Evolutionary conservation across 169 alveolate species (phyloP).

Genomic region (Cryptosporidium parvum): DNA sequence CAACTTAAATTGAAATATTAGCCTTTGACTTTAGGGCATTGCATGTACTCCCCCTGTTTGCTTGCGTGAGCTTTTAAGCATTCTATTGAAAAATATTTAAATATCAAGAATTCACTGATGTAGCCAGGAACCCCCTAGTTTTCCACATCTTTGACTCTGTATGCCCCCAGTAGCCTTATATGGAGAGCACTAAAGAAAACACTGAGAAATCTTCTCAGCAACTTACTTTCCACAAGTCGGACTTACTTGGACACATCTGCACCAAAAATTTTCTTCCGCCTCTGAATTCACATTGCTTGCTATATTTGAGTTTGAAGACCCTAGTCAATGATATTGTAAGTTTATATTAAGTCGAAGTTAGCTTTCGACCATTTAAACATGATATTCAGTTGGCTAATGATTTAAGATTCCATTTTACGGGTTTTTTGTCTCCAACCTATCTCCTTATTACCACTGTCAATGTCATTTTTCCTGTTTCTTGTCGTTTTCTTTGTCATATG

Average conservation of each 20-base stretch:
- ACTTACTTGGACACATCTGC: background rate
- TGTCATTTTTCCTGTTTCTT: background rate
- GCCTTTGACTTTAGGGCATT: background rate
- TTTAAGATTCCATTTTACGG: conserved; percentile 1
- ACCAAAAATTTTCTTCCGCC: background rate
- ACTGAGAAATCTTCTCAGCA: background rate
- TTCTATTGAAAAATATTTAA: background rate
- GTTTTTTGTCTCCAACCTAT: background rate
- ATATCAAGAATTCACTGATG: background rate
- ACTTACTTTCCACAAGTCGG: background rate
- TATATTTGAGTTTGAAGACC: conserved; percentile 11
- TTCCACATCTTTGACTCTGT: conserved; percentile 15
- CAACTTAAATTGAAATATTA: conserved; percentile 5
- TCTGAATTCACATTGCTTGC: conserved; percentile 11
- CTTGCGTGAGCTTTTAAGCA: conserved; percentile 18
- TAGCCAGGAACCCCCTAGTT: background rate
- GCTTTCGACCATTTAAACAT: background rate
- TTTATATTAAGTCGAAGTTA: background rate
- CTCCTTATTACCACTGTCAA: background rate
- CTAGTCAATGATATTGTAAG: background rate
- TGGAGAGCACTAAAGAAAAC: conserved; percentile 3
- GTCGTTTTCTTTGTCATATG: background rate
- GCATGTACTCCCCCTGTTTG: conserved; percentile 1
- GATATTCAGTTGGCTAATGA: conserved; percentile 18
- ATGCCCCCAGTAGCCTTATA: background rate